Evolutionary conservation across 208 protist species (phyloP).

Genomic region (Hexamita inflata): DNA sequence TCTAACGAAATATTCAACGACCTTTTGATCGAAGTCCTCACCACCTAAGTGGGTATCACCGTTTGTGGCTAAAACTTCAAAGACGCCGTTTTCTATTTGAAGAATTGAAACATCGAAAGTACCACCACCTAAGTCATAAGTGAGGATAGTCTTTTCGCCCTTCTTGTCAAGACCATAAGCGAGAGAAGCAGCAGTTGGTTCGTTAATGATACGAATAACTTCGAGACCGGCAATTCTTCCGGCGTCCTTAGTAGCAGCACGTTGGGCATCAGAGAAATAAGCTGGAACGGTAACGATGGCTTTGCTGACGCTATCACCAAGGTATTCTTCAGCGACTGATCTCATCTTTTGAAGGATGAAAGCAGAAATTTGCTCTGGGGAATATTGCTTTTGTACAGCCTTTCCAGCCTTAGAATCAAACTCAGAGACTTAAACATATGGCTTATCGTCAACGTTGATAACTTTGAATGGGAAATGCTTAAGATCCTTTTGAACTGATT

Average conservation of each 20-base stretch:
- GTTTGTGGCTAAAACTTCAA: constrained; percentile 92
- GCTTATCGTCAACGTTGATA: constrained; percentile 55
- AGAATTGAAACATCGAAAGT: constrained; percentile 85
- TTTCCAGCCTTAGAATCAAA: neutral
- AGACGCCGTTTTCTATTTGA: constrained; percentile 90
- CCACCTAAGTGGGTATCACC: constrained; percentile 97
- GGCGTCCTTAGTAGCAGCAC: constrained; percentile 73
- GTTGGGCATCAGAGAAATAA: constrained; percentile 85
- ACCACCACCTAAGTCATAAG: constrained; percentile 86
- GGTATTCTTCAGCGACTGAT: constrained; percentile 38
- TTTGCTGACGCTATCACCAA: constrained; percentile 36
- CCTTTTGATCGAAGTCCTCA: constrained; percentile 60
- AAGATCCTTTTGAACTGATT: constrained; percentile 27
- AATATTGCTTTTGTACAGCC: constrained; percentile 3
- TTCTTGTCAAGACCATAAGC: constrained; percentile 65
- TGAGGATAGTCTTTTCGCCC: constrained; percentile 50
- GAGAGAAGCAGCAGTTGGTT: constrained; percentile 95
- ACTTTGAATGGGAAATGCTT: constrained; percentile 70
- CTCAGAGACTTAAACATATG: constrained; percentile 42
- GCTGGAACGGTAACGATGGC: constrained; percentile 58
- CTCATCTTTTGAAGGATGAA: constrained; percentile 47
- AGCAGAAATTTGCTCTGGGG: constrained; percentile 44
- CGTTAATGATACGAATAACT: constrained; percentile 98
- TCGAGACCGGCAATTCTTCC: constrained; percentile 70
- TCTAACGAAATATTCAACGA: constrained; percentile 27